These are phyloP conservation scores for Monosporascus sp. DNA, from an alignment of 2,329 filamentous ascomycete genomes.

Conservation along the genomic window DNA sequence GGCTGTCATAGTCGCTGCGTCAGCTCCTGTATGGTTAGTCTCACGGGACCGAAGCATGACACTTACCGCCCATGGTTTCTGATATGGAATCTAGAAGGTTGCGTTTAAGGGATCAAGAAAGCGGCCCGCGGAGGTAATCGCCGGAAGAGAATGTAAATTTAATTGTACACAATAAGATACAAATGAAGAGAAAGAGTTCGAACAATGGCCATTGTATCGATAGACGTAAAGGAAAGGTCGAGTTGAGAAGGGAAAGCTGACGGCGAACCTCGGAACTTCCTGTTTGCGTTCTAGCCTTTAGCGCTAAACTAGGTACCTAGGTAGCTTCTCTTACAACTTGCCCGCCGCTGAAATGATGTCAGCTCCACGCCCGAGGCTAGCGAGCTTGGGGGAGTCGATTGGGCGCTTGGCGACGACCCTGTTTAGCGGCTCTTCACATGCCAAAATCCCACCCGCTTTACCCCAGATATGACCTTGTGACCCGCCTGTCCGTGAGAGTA, in stretches of 20 bases:
- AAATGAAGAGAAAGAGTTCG: too few relatives aligned
- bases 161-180: background rate
- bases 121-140: background rate
- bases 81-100: background rate
- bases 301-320: background rate
- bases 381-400: background rate
- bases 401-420: background rate
- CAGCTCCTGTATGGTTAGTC: background rate
- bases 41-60: background rate
- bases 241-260: background rate
- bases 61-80: slow-evolving; percentile 18
- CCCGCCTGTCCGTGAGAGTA: too few relatives aligned
- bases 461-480: background rate
- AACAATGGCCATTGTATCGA: background rate
- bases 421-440: background rate
- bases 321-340: background rate
- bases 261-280: slow-evolving; percentile 1
- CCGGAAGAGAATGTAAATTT: background rate
- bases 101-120: background rate
- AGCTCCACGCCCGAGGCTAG: background rate
- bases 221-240: too few relatives aligned
- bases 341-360: background rate
- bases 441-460: background rate
- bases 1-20: slow-evolving; percentile 31
- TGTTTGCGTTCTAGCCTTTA: background rate